Evolutionary conservation across 306 rosid genomes (phyloP).

Genomic region (Malus asiatica): DNA sequence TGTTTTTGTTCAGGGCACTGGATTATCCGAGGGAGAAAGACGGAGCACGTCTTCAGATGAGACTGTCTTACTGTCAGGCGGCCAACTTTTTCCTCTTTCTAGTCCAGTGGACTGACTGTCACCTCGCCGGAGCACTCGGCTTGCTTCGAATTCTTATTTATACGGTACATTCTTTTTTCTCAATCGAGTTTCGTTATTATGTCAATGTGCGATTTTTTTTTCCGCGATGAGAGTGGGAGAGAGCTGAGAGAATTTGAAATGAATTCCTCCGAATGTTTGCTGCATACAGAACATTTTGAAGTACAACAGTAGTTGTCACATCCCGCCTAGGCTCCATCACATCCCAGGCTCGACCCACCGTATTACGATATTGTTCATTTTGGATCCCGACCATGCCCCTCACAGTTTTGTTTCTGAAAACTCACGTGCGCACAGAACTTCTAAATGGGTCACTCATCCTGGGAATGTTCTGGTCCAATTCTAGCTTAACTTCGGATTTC

Average conservation of each 20-base stretch:
- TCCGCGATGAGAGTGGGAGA: neutral
- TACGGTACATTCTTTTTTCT: constrained; percentile 40
- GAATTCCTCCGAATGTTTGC: neutral
- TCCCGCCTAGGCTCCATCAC: too few species aligned
- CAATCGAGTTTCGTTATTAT: neutral
- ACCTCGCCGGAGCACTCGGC: constrained; percentile 83
- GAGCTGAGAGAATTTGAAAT: neutral
- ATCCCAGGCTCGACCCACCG: too few species aligned
- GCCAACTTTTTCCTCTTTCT: constrained; percentile 75
- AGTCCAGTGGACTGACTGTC: constrained; percentile 83
- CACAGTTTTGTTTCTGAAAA: too few species aligned
- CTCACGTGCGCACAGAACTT: too few species aligned
- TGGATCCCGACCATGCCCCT: too few species aligned
- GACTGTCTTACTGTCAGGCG: constrained; percentile 64
- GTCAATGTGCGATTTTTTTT: neutral
- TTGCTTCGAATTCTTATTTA: constrained; percentile 70
- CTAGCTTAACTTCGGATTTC: too few species aligned
- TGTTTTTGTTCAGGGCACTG: constrained; percentile 45
- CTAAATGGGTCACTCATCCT: too few species aligned
- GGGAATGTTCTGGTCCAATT: too few species aligned
- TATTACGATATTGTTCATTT: too few species aligned
- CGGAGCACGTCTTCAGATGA: constrained; percentile 82
- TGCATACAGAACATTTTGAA: neutral
- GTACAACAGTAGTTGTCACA: too few species aligned
- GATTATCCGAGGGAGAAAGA: constrained; percentile 77